Evolutionary conservation across 2,329 filamentous ascomycete genomes (phyloP), one percentile per base, ranked within the genome.

Genomic region (Cercospora janseana): DNA sequence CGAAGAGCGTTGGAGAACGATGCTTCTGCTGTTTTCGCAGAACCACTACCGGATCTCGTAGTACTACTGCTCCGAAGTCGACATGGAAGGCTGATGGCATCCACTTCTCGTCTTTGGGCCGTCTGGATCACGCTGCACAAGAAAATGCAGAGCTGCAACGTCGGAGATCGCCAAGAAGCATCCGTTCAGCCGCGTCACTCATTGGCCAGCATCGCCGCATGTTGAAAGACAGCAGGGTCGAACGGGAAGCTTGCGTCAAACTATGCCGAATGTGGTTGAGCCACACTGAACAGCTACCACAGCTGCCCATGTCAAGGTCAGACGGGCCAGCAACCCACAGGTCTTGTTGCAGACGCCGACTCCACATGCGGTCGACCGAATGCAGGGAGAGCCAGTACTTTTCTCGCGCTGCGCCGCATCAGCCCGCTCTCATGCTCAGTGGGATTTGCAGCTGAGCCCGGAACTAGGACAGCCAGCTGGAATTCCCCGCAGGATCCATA

Each of bases 341-440:
- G 18, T 27, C 23, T 12, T 18, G 42, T 18, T 45, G 51, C 51
- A 53, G 45, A 21, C 40, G 46, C 46, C 51, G 32, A 37, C 35
- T 46, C 26, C 24, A 34, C 41, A 42, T 42, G 46, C 51, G 51
- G 46, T 54, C 51, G 51, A 16, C 51, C 51, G 51, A 46, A 35
- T 29, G 46, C 29, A 43, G 28, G 47, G 38, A 23, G 37, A 20
- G 43, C 32, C 46, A 32, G 43, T 46, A 46, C 28, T 16, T 6
- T n/a, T 8, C 18, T 35, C 21, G 10, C 29, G 41, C 15, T 26
- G 13, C 16, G 41, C 46, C 46, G 42, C 32, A 38, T 24, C 46
- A 32, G 24, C 12, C 47, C 35, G 45, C 51, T 20, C n/a, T n/a
- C 21, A 21, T 21, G 38, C 20, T 23, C 41, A 31, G 21, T 26